Percentiles rank a stretch among this genome's conserved stretches.
Conservation (phyloP, 768 basidiomycete species). For the Termitomyces sp. region DNA sequence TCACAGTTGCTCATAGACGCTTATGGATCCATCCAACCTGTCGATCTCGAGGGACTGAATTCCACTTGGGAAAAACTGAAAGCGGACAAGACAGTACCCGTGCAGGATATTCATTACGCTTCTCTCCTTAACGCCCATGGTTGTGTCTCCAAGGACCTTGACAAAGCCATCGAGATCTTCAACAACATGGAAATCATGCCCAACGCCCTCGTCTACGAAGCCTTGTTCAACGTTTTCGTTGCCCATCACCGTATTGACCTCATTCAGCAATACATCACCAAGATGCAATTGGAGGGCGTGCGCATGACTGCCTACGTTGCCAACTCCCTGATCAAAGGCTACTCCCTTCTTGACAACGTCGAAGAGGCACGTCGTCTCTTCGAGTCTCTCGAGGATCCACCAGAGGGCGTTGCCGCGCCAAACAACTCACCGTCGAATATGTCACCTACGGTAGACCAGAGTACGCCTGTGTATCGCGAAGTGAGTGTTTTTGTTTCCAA, state of each 20-base stretch:
- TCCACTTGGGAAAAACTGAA: constrained; percentile 60
- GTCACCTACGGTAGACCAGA: constrained; percentile 29
- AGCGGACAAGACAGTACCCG: constrained; percentile 38
- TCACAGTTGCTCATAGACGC: constrained; percentile 81
- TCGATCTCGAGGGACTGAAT: constrained; percentile 73
- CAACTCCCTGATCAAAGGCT: constrained; percentile 78
- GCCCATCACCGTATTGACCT: constrained; percentile 77
- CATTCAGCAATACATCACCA: constrained; percentile 60
- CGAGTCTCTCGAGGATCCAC: constrained; percentile 75
- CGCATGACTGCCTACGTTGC: constrained; percentile 96
- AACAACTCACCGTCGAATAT: constrained; percentile 57
- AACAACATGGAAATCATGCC: constrained; percentile 65
- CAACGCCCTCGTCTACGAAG: constrained; percentile 88
- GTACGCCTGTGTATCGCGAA: constrained; percentile 79
- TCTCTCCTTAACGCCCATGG: constrained; percentile 89
- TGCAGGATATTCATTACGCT: constrained; percentile 58
- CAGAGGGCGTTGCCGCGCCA: constrained; percentile 81
- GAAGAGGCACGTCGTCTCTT: constrained; percentile 75
- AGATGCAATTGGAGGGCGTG: constrained; percentile 60
- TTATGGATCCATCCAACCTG: constrained; percentile 82
- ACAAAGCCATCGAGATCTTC: constrained; percentile 75
- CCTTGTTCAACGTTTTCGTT: constrained; percentile 83
- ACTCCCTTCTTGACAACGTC: constrained; percentile 64
- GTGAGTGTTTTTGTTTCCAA: constrained; percentile 35
- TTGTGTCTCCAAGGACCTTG: constrained; percentile 70